Conservation (phyloP, 1,139 yeast genomes). For the Yamadazyma triangularis region DNA sequence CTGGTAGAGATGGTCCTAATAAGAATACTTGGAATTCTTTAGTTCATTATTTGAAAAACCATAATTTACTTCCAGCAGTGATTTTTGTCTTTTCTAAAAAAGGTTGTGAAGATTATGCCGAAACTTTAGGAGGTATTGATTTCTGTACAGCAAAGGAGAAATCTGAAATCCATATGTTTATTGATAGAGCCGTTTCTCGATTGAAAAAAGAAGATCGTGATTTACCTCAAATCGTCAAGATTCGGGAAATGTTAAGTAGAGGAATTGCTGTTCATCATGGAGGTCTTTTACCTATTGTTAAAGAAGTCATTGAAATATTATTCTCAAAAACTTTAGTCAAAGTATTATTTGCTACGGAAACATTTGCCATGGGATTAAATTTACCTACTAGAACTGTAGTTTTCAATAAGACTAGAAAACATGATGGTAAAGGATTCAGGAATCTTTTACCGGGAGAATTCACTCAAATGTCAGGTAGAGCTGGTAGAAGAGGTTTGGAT, state of each 20-base stretch:
- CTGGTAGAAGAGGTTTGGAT: constrained; percentile 97
- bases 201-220: constrained; percentile 89
- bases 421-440: constrained; percentile 83
- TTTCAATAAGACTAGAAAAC: constrained; percentile 78
- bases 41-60: constrained; percentile 65
- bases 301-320: constrained; percentile 89
- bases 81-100: constrained; percentile 91
- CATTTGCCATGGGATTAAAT: constrained; percentile 97
- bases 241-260: constrained; percentile 77
- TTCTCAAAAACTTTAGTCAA: constrained; percentile 84
- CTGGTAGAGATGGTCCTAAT: constrained; percentile 63
- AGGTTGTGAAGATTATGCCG: constrained; percentile 90
- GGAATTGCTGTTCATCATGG: constrained; percentile 98
- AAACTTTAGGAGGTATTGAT: constrained; percentile 66
- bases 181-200: constrained; percentile 83
- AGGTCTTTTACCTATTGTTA: constrained; percentile 90
- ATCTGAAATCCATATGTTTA: constrained; percentile 88
- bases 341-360: constrained; percentile 94
- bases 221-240: constrained; percentile 80
- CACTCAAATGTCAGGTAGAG: constrained; percentile 99
- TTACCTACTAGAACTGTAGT: constrained; percentile 97
- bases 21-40: constrained; percentile 75
- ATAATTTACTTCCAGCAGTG: constrained; percentile 81
- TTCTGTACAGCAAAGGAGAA: constrained; percentile 80
- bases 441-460: constrained; percentile 90